Conservation (phyloP, 2,329 filamentous ascomycete species). For the Apiospora malaysiana region DNA sequence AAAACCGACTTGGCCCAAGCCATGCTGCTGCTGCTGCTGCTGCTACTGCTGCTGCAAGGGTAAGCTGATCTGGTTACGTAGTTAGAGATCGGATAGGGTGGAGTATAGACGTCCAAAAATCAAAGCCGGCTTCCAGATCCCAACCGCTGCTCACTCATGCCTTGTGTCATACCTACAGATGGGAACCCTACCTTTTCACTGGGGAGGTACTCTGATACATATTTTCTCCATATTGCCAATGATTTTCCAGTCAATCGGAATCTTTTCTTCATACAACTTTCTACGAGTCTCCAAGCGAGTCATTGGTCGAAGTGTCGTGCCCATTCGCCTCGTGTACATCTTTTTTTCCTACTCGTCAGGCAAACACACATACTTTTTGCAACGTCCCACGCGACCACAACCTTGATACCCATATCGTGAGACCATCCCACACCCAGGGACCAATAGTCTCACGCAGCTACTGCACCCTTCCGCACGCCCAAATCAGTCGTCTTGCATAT, state of each 20-base stretch:
- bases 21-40: not conserved
- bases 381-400: slow-evolving; percentile 21
- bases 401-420: slow-evolving; percentile 24
- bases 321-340: not conserved
- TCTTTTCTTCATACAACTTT: slow-evolving; percentile 16
- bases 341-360: not conserved
- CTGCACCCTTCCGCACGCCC: slow-evolving; percentile 22
- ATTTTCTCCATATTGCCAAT: slow-evolving; percentile 19
- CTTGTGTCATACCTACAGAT: slow-evolving; percentile 13
- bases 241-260: slow-evolving; percentile 22
- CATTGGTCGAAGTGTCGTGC: slow-evolving; percentile 17
- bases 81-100: not conserved
- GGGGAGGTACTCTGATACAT: slow-evolving; percentile 8
- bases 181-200: slow-evolving; percentile 8
- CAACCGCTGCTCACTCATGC: slow-evolving; percentile 16
- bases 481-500: slow-evolving; percentile 23
- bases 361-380: not conserved
- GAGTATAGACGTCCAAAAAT: not conserved
- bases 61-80: slow-evolving; percentile 12
- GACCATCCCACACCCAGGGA: slow-evolving; percentile 20
- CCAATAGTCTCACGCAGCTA: slow-evolving; percentile 22
- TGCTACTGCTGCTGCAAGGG: not conserved
- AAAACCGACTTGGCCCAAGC: slow-evolving; percentile 5
- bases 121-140: slow-evolving; percentile 10
- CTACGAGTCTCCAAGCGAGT: not conserved